Percentiles rank a stretch among this genome's conserved stretches.
These are phyloP conservation scores for Dictyostelium citrinum DNA, from an alignment of 78 protist species.

Conservation along the genomic window DNA sequence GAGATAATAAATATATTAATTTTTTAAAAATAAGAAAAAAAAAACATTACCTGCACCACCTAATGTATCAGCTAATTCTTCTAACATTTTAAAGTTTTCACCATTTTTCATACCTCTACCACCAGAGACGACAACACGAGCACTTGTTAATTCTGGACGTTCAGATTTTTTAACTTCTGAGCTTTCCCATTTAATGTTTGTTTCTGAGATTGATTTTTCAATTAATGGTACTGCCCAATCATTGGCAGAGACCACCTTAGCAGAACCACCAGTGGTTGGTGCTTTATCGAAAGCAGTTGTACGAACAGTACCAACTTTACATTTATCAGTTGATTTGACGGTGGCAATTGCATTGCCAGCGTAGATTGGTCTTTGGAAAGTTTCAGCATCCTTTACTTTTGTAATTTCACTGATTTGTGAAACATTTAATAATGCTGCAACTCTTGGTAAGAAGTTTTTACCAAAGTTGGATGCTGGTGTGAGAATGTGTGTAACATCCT, in stretches of 20 bases:
- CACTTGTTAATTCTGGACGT: conserved; percentile 95
- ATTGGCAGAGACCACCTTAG: neutral
- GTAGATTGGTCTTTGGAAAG: conserved; percentile 96
- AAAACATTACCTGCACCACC: conserved; percentile 85
- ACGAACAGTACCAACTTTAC: conserved; percentile 93
- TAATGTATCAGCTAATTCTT: conserved; percentile 93
- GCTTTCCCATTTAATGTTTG: conserved; percentile 54
- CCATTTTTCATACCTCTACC: conserved; percentile 96
- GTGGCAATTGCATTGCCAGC: conserved; percentile 98
- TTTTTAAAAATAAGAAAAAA: neutral
- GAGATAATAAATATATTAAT: too few relatives aligned
- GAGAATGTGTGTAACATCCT: conserved; percentile 85
- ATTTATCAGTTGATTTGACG: conserved; percentile 89
- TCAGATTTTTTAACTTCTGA: conserved; percentile 83
- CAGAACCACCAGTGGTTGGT: conserved; percentile 80
- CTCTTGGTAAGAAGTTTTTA: conserved; percentile 93
- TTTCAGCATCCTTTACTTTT: conserved; percentile 80
- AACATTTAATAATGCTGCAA: conserved; percentile 92
- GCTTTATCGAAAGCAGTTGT: conserved; percentile 96
- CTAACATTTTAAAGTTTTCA: conserved; percentile 95
- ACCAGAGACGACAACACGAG: conserved; percentile 92
- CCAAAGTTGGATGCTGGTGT: conserved; percentile 88
- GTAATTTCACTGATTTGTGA: conserved; percentile 88
- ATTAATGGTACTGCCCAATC: conserved; percentile 56
- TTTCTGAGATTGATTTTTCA: conserved; percentile 1